Evolutionary conservation across 306 rosid genomes (phyloP).

Genomic region (Quercus rubra): DNA sequence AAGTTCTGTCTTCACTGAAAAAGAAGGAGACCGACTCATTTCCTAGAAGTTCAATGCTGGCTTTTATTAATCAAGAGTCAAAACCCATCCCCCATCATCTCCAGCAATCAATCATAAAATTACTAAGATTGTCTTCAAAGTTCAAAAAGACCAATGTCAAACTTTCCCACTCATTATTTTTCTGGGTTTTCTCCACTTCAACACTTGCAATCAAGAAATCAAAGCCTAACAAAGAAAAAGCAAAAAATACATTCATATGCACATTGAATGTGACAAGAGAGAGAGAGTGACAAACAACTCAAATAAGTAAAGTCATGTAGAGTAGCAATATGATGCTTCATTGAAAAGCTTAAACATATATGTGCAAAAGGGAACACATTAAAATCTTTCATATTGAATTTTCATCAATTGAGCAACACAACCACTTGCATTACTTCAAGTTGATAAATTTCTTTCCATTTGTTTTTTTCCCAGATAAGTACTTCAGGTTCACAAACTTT

Average conservation of each 20-base stretch:
- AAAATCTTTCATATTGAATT: neutral
- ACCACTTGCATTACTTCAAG: constrained; percentile 12
- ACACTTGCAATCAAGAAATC: constrained; percentile 12
- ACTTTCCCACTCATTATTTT: constrained; percentile 2
- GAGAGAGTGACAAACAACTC: neutral
- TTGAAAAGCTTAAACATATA: neutral
- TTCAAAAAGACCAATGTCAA: constrained; percentile 13
- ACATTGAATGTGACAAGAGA: neutral
- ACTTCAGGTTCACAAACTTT: constrained; percentile 5
- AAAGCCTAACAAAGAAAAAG: constrained; percentile 21
- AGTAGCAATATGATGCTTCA: neutral
- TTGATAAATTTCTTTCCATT: neutral
- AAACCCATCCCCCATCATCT: constrained; percentile 12
- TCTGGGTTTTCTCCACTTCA: constrained; percentile 18
- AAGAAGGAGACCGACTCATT: constrained; percentile 83
- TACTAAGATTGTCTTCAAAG: constrained; percentile 20
- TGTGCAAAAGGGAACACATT: constrained; percentile 2
- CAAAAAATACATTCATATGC: constrained; percentile 16
- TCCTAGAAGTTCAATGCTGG: constrained; percentile 28
- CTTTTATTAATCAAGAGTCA: constrained; percentile 32
- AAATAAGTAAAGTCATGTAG: neutral
- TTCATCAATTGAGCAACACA: constrained; percentile 4
- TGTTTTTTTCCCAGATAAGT: neutral
- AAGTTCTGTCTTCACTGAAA: constrained; percentile 64
- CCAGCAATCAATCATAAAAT: constrained; percentile 32